Conservation (phyloP, 768 basidiomycete genomes). For the Suillus discolor region DNA sequence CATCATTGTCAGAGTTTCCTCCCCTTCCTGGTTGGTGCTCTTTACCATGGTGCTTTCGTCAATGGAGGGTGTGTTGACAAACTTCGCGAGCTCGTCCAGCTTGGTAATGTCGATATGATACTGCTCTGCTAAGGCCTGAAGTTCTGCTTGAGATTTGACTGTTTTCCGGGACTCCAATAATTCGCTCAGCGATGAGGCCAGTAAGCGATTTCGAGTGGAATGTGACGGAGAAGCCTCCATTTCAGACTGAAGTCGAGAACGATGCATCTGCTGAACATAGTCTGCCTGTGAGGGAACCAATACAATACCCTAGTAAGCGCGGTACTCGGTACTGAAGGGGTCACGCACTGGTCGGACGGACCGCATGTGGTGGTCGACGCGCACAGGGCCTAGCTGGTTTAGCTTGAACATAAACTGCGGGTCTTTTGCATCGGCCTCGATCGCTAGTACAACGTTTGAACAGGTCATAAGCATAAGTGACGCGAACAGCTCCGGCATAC, state of each 20-base stretch:
- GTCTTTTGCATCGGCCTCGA: slow-evolving; percentile 67
- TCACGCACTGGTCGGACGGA: slow-evolving; percentile 48
- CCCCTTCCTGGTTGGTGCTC: slow-evolving; percentile 54
- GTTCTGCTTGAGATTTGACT: slow-evolving; percentile 39
- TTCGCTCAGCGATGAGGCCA: slow-evolving; percentile 52
- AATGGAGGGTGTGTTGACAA: slow-evolving; percentile 69
- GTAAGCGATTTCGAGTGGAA: slow-evolving; percentile 53
- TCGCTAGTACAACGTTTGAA: slow-evolving; percentile 40
- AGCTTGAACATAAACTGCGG: slow-evolving; percentile 73
- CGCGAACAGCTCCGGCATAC: slow-evolving; percentile 30
- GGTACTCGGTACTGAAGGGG: no score
- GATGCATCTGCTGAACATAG: slow-evolving; percentile 48
- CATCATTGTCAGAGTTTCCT: slow-evolving; percentile 52
- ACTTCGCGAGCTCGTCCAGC: slow-evolving; percentile 53
- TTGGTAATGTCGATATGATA: slow-evolving; percentile 57
- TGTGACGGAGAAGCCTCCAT: slow-evolving; percentile 46
- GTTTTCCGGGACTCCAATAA: slow-evolving; percentile 68
- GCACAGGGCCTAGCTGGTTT: slow-evolving; percentile 63
- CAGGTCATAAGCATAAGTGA: background rate
- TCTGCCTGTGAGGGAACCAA: slow-evolving; percentile 22
- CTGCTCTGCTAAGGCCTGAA: slow-evolving; percentile 52
- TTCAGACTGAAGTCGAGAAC: slow-evolving; percentile 58
- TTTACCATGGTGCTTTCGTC: slow-evolving; percentile 46
- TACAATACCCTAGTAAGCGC: background rate
- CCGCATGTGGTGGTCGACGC: slow-evolving; percentile 66